Base-by-base conservation (phyloP, 768 basidiomycete genomes). In the Pulveroboletus frians region DNA sequence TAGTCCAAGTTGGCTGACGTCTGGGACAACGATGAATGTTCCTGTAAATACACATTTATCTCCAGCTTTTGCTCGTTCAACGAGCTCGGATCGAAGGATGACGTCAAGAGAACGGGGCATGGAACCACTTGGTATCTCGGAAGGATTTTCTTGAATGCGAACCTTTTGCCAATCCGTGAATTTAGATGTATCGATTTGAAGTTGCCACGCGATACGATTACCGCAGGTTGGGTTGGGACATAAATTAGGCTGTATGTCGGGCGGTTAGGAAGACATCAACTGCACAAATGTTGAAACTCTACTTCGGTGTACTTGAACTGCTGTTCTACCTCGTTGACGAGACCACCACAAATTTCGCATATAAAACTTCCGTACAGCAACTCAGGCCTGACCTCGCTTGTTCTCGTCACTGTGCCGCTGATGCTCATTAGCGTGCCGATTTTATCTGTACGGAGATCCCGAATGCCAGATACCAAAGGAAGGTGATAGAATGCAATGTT, bases 101-200 rank as follows among this genome's bases (percentile, higher is more conserved):
- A 98, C 95, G 65, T 98, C 95, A 49, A 98, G 73, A 23, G 92
- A 95, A 29, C 95, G 85, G 26, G 96, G 96, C 96, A 98, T 99
- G 3, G 88, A 91, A 1, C 96, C 96, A 0, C 95, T 98, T 1
- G 96, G 96, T 49, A 99, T 98, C 70, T 98, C 96, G 23, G 94
- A 96, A 9, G 95, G 86, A 61, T 97, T 98, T 73, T 99, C 96
- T 63, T 99, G 96, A 39, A 99, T 97, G 38, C 96, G 84, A 41
- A 98, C 93, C 68, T 97, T 97, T 68, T 99, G 96, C 96, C 96
- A 98, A 65, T 99, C 96, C 1, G 92, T 90, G 65, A 99, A 99
- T 66, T 92, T 94, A 26, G 91, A 94, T 46, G 85, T 84, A 65
- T 98, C 95, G 50, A 98, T 92, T 64, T 94, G 90, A 36, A 99